These are phyloP conservation scores for Nigrograna mackinnonii DNA, from an alignment of 2,329 filamentous ascomycete species.

Conservation along the genomic window DNA sequence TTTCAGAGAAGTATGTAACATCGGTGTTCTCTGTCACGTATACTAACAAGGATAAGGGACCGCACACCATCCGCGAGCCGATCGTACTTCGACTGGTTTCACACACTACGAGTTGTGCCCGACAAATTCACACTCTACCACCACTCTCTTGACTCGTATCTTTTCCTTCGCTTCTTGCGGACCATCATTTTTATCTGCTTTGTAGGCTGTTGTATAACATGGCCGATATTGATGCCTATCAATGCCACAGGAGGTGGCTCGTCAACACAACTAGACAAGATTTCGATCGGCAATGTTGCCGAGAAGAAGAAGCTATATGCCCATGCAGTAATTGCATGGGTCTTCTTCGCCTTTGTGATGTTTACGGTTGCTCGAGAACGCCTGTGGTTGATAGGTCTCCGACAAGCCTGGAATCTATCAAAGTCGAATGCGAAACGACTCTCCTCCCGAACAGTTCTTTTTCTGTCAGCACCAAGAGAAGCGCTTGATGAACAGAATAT, in stretches of 20 bases:
- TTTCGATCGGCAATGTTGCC: constrained; percentile 80
- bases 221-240: constrained; percentile 86
- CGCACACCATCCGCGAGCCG: constrained; percentile 42
- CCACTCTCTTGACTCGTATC: constrained; percentile 88
- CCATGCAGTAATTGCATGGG: constrained; percentile 77
- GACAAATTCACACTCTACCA: constrained; percentile 86
- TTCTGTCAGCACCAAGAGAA: constrained; percentile 78
- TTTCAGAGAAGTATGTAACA: constrained; percentile 37
- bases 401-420: constrained; percentile 88
- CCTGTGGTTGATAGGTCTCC: constrained; percentile 89
- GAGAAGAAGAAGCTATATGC: constrained; percentile 70
- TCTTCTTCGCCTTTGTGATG: constrained; percentile 85
- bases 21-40: background rate
- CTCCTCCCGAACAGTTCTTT: constrained; percentile 87
- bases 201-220: constrained; percentile 81
- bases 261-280: constrained; percentile 69
- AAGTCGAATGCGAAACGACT: constrained; percentile 83
- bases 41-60: constrained; percentile 26
- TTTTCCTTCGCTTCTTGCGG: constrained; percentile 87
- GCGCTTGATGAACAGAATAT: constrained; percentile 80
- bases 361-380: constrained; percentile 85
- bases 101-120: constrained; percentile 56
- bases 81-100: constrained; percentile 45
- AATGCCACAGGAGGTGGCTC: constrained; percentile 79
- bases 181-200: constrained; percentile 78